A percentile compares a stretch with the other conserved stretches of the same genome.
Conservation (phyloP, 208 protist species). For the Leishmania tarentolae region DNA sequence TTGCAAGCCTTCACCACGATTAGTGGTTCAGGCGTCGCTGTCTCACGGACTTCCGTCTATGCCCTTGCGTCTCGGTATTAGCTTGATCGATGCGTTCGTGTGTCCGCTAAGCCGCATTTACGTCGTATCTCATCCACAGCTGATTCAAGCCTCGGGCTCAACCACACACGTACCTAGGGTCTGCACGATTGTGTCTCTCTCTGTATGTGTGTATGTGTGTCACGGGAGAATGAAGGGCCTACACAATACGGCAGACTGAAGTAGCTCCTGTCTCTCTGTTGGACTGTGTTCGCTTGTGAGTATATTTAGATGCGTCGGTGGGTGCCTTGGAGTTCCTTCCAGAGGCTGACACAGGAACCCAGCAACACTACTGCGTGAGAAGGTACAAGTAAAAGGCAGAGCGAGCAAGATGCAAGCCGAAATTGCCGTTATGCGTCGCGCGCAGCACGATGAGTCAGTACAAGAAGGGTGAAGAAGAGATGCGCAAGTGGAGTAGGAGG, state of each 20-base stretch:
- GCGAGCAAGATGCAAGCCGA: background rate
- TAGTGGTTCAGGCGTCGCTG: background rate
- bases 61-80: background rate
- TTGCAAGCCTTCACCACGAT: background rate
- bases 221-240: background rate
- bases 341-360: background rate
- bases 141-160: background rate
- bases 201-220: background rate
- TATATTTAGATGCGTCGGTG: background rate
- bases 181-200: background rate
- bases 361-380: background rate
- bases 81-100: background rate
- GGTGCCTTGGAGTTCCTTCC: background rate
- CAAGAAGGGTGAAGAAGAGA: background rate
- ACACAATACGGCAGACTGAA: background rate
- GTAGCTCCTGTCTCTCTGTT: background rate
- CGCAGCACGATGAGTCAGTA: background rate
- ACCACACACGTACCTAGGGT: background rate
- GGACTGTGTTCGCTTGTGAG: background rate
- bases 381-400: background rate
- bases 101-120: background rate
- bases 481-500: background rate
- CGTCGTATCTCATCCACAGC: background rate
- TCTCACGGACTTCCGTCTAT: background rate
- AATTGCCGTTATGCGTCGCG: background rate